phyloP scores from a whole-genome alignment of 106 monocot genomes.

The Xerophyta viscosa region DNA sequence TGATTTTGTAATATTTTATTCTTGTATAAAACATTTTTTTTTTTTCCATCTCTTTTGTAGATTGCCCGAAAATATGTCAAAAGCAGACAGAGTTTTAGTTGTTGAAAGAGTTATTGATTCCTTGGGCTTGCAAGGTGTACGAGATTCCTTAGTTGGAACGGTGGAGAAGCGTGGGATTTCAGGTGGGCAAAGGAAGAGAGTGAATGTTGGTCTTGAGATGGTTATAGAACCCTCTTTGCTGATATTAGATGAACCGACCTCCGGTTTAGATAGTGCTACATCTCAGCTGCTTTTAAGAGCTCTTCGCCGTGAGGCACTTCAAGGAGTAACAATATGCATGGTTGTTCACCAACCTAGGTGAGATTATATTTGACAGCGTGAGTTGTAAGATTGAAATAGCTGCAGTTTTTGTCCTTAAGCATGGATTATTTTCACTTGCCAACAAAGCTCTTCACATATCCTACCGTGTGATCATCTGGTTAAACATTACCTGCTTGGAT shows the following conservation, averaged over 20 bases:
- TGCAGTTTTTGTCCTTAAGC: no score
- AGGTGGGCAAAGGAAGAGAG: constrained; percentile 91
- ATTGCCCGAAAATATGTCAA: constrained; percentile 55
- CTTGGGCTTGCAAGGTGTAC: constrained; percentile 63
- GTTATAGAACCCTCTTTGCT: constrained; percentile 94
- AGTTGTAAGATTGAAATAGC: no score
- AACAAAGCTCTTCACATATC: no score
- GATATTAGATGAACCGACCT: constrained; percentile 94
- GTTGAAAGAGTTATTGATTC: constrained; percentile 96
- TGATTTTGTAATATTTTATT: not conserved
- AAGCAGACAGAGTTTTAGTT: constrained; percentile 76
- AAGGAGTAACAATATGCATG: constrained; percentile 91
- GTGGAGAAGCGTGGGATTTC: constrained; percentile 95
- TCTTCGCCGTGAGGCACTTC: constrained; percentile 82
- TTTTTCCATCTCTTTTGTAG: constrained; percentile 20
- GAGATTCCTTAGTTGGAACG: constrained; percentile 89
- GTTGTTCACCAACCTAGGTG: constrained; percentile 99
- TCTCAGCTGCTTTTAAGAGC: constrained; percentile 80
- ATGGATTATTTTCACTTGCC: no score
- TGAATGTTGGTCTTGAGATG: constrained; percentile 96
- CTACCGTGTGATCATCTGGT: no score
- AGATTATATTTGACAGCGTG: not conserved
- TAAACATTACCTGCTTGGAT: no score
- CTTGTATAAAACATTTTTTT: not conserved
- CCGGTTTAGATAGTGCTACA: constrained; percentile 92